Percentiles rank a stretch among this genome's conserved stretches.
Evolutionary conservation across 2,329 filamentous ascomycete species (phyloP).

Genomic region (Fusarium pininemorale): DNA sequence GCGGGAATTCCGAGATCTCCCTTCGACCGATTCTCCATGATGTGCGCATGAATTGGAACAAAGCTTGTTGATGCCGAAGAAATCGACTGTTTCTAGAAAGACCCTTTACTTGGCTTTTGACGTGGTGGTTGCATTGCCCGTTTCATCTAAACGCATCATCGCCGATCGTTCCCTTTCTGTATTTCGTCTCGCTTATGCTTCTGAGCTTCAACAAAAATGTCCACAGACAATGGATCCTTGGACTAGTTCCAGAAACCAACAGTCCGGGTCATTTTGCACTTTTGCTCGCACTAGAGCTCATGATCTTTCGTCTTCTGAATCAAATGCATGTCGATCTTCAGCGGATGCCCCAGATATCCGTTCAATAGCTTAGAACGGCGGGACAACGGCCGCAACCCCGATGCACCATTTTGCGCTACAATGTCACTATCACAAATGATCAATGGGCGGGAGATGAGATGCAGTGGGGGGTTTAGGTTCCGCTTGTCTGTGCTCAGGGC

Average conservation of each 20-base stretch:
- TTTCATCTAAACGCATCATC: not conserved
- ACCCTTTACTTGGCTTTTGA: not conserved
- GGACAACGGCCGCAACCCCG: not conserved
- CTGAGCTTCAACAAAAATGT: not conserved
- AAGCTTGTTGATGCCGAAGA: not conserved
- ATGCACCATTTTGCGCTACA: not conserved
- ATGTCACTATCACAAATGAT: not conserved
- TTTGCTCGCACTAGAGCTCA: not conserved
- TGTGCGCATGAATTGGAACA: not conserved
- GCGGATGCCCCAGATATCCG: not conserved
- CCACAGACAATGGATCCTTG: not conserved
- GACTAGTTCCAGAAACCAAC: not conserved
- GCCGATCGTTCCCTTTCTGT: not conserved
- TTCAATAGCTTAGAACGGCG: not conserved
- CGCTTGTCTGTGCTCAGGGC: not conserved
- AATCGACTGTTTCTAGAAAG: not conserved
- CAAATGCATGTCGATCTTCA: not conserved
- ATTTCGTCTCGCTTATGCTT: not conserved
- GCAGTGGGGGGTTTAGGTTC: not conserved
- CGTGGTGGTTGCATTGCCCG: not conserved
- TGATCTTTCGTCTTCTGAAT: not conserved
- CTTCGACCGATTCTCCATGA: conserved; percentile 1
- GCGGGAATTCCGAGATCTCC: conserved; percentile 22
- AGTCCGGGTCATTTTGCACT: not conserved
- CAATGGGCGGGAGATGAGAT: conserved; percentile 9